phyloP scores from a whole-genome alignment of 768 basidiomycete species.

The Cubamyces sp. region DNA sequence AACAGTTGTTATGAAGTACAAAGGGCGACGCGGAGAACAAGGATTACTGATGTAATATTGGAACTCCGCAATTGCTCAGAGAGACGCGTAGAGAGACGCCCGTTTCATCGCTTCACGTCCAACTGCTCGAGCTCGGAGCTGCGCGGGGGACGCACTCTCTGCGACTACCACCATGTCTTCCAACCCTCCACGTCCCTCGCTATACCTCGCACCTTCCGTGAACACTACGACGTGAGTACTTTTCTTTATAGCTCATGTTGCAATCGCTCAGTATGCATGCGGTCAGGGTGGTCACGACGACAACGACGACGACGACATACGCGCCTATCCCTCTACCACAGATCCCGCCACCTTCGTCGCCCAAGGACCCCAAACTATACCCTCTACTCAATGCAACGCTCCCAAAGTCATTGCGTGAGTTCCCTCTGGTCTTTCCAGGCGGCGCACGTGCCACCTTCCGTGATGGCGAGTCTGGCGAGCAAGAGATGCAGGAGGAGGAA shows the following conservation, averaged over 20 bases:
- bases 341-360: conserved; percentile 68
- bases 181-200: conserved; percentile 59
- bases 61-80: conserved; percentile 27
- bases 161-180: conserved; percentile 56
- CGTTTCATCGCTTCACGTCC: conserved; percentile 25
- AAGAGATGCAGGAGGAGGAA: conserved; percentile 75
- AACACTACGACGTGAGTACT: conserved; percentile 79
- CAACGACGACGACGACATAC: conserved; percentile 87
- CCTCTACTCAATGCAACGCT: conserved; percentile 76
- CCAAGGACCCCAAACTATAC: conserved; percentile 80
- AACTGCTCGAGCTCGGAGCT: conserved; percentile 25
- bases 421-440: conserved; percentile 80
- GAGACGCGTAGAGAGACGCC: conserved; percentile 20
- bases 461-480: conserved; percentile 65
- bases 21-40: conserved; percentile 3
- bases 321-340: conserved; percentile 84
- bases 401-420: conserved; percentile 72
- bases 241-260: background rate
- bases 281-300: conserved; percentile 84
- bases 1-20: no score
- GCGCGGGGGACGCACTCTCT: conserved; percentile 30
- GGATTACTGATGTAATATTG: background rate
- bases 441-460: conserved; percentile 81
- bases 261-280: conserved; percentile 5
- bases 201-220: conserved; percentile 79